Evolutionary conservation across 768 basidiomycete genomes (phyloP), one percentile per base, ranked within the genome.

Genomic region (Russula sp.): DNA sequence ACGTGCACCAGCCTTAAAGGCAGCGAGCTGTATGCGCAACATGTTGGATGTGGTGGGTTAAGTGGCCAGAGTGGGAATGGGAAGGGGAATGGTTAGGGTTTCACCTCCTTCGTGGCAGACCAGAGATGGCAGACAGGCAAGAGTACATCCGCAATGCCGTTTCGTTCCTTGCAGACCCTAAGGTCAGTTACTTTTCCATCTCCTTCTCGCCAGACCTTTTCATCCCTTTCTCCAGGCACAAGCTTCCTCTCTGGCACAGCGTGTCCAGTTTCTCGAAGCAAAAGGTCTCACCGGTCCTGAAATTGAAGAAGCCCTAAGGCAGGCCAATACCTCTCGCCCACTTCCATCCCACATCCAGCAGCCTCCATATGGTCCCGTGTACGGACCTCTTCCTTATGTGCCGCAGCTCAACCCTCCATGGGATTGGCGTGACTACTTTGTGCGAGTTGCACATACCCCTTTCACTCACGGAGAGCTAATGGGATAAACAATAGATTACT

Each of bases 371-470:
- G 64, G 75, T 60, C 70, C 79, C 54, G 70, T 74, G 1, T 89
- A 86, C 74, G 78, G 74, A 2, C 76, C 79, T 22, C 75, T 79
- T 66, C 73, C 76, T 18, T 79, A 77, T 70, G 72, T 73, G 32
- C 75, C 82, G 66, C 79, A 79, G 18, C 76, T 75, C 28, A 71
- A 76, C 26, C 84, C 83, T 10, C 79, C 78, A 63, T 86, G 91
- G 84, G 96, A 98, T 74, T 99, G 97, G 97, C 81, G 95, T 63
- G 97, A 99, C 76, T 93, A 96, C 75, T 99, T 98, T 74, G 94
- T 95, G 72, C 72, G 91, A 78, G 22, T 57, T 28, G 34, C 69
- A 56, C 48, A 38, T 28, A 28, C 46, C 52, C 18, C 24, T 7
- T 56, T 38, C 18, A 59, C 55, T 68, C 71, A 69, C 73, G 69